Evolutionary conservation across 768 basidiomycete species (phyloP).

Genomic region (Pleurotus pulmonarius): DNA sequence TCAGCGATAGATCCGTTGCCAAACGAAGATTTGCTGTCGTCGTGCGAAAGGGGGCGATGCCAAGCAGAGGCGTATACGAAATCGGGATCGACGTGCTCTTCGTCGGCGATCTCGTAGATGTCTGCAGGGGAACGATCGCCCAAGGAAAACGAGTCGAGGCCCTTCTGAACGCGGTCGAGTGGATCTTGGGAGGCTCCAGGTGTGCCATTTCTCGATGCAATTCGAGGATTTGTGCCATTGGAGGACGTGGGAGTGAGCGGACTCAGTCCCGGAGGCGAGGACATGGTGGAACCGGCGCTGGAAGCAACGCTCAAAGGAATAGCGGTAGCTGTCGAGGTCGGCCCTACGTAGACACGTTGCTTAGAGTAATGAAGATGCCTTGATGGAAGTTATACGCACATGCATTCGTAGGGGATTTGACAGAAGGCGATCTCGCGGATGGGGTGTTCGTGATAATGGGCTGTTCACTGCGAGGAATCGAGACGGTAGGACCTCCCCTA

Average conservation of each 20-base stretch:
- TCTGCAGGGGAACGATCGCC: neutral
- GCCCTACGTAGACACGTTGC: no score
- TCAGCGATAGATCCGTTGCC: neutral
- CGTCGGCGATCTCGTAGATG: neutral
- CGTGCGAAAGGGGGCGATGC: conserved; percentile 4
- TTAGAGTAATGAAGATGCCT: neutral
- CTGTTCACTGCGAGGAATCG: neutral
- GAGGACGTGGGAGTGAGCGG: conserved; percentile 1
- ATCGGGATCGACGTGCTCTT: conserved; percentile 3
- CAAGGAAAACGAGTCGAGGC: neutral
- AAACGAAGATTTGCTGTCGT: neutral
- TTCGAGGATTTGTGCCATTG: conserved; percentile 2
- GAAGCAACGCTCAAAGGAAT: no score
- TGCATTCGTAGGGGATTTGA: neutral
- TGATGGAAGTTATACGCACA: neutral
- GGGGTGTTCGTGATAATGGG: conserved; percentile 1
- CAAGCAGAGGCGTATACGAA: conserved; percentile 5
- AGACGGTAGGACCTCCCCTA: neutral
- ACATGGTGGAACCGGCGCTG: no score
- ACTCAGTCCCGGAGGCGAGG: neutral
- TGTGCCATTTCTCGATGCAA: neutral
- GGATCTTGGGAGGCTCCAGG: neutral
- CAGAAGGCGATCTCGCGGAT: neutral
- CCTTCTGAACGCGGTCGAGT: neutral
- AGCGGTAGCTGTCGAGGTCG: no score